These are phyloP conservation scores for Zalaria sp. DNA, from an alignment of 2,329 filamentous ascomycete species.

Conservation along the genomic window DNA sequence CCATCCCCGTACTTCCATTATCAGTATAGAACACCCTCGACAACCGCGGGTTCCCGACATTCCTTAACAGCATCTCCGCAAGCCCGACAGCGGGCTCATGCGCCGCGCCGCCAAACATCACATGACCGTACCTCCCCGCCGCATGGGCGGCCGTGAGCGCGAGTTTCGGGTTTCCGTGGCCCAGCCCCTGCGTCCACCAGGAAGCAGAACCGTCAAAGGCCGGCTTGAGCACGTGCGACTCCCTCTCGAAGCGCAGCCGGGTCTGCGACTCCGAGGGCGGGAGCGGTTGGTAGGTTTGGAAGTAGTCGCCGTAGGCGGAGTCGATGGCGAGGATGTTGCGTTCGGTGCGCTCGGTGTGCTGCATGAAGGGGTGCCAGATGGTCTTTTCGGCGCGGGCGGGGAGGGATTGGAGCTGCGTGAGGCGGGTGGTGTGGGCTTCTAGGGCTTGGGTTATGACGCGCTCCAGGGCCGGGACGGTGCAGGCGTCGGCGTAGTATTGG, in stretches of 20 bases:
- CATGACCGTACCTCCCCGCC: constrained; percentile 71
- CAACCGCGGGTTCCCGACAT: constrained; percentile 49
- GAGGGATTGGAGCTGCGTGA: constrained; percentile 48
- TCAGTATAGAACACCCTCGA: constrained; percentile 68
- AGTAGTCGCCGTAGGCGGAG: constrained; percentile 66
- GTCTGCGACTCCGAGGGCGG: constrained; percentile 6
- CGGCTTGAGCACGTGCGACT: constrained; percentile 37
- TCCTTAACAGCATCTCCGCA: constrained; percentile 48
- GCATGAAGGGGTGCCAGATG: constrained; percentile 83
- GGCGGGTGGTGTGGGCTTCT: constrained; percentile 38
- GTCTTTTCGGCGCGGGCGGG: constrained; percentile 42
- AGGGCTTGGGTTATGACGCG: constrained; percentile 39
- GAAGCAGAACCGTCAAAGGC: constrained; percentile 76
- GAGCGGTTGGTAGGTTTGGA: constrained; percentile 43
- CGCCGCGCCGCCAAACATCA: constrained; percentile 74
- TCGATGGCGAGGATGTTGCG: constrained; percentile 61
- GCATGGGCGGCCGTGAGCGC: constrained; percentile 67
- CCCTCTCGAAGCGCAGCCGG: not conserved
- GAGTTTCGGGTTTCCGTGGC: constrained; percentile 60
- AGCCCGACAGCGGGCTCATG: constrained; percentile 63
- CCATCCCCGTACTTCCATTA: constrained; percentile 70
- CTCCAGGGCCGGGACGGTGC: constrained; percentile 23
- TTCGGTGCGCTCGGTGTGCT: constrained; percentile 51
- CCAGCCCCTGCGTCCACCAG: constrained; percentile 85
- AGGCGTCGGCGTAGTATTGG: constrained; percentile 46